Evolutionary conservation across 495 filamentous ascomycete species (phyloP).

Genomic region (Cairneyella variabilis): DNA sequence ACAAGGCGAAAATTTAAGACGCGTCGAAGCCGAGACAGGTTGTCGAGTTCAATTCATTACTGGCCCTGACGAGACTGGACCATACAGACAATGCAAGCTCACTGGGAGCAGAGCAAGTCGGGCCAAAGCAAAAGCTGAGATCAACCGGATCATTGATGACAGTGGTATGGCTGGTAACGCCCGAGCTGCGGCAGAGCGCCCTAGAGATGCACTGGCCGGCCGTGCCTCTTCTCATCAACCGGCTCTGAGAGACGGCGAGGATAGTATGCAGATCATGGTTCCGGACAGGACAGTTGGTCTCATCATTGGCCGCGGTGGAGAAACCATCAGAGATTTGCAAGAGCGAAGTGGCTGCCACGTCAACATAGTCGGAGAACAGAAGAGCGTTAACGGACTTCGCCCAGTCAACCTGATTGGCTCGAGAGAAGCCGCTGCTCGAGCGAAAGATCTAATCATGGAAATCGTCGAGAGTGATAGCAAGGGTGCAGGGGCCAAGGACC

Average conservation of each 20-base stretch:
- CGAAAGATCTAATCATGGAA: constrained; percentile 78
- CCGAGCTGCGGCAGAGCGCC: constrained; percentile 28
- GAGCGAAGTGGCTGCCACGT: constrained; percentile 82
- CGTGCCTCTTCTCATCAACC: constrained; percentile 36
- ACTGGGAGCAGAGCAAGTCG: constrained; percentile 62
- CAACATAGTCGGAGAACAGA: constrained; percentile 82
- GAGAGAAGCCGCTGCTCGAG: constrained; percentile 57
- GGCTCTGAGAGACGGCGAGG: constrained; percentile 64
- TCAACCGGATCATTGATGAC: constrained; percentile 77
- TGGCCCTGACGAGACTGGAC: constrained; percentile 58
- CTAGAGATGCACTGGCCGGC: constrained; percentile 21
- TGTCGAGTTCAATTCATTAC: constrained; percentile 80
- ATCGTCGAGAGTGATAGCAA: constrained; percentile 83
- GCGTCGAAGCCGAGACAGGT: constrained; percentile 69
- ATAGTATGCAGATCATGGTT: constrained; percentile 79
- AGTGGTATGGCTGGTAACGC: constrained; percentile 61
- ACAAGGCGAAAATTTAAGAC: constrained; percentile 75
- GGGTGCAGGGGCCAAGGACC: constrained; percentile 35
- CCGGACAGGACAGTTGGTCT: constrained; percentile 84
- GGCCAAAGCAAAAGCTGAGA: constrained; percentile 66
- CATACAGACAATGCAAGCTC: constrained; percentile 73
- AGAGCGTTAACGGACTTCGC: constrained; percentile 76
- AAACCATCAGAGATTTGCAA: constrained; percentile 86
- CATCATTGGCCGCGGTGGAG: constrained; percentile 80
- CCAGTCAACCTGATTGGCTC: constrained; percentile 82